Evolutionary conservation across 768 basidiomycete species (phyloP).

Genomic region (Auriscalpium microsporum): DNA sequence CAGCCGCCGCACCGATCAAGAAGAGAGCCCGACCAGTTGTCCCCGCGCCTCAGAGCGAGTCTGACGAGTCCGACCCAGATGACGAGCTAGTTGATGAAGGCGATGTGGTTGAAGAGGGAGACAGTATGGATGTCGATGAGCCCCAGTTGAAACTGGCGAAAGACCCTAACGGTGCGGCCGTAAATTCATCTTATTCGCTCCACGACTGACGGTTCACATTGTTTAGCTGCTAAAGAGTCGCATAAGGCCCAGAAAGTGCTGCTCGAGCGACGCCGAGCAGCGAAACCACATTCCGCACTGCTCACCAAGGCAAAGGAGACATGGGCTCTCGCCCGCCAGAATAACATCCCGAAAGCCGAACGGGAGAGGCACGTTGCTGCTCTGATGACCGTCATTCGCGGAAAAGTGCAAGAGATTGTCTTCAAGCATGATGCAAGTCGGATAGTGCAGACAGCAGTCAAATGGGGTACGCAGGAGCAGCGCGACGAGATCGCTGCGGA

Average conservation of each 20-base stretch:
- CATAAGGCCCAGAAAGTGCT: slow-evolving; percentile 64
- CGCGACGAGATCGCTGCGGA: slow-evolving; percentile 76
- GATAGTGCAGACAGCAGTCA: slow-evolving; percentile 76
- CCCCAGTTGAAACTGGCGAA: slow-evolving; percentile 25
- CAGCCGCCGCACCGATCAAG: slow-evolving; percentile 19
- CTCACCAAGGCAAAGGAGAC: slow-evolving; percentile 65
- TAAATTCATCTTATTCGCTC: too few species aligned
- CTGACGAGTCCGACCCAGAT: slow-evolving; percentile 30
- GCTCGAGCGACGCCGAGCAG: slow-evolving; percentile 60
- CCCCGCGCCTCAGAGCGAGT: slow-evolving; percentile 29
- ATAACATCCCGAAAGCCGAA: slow-evolving; percentile 59
- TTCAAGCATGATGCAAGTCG: slow-evolving; percentile 90
- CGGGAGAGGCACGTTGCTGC: slow-evolving; percentile 66
- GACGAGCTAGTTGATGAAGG: slow-evolving; percentile 25
- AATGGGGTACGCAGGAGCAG: slow-evolving; percentile 67
- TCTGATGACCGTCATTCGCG: slow-evolving; percentile 70
- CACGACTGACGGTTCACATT: neutral
- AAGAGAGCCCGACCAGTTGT: slow-evolving; percentile 61
- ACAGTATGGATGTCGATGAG: slow-evolving; percentile 17
- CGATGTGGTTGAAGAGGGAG: slow-evolving; percentile 16
- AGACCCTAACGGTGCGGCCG: slow-evolving; percentile 46
- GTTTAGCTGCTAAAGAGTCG: slow-evolving; percentile 54
- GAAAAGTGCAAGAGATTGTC: slow-evolving; percentile 77
- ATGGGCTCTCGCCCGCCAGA: slow-evolving; percentile 71
- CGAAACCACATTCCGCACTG: slow-evolving; percentile 69